Conservation (phyloP, 2,329 filamentous ascomycete species). For the Microdochium paspali region DNA sequence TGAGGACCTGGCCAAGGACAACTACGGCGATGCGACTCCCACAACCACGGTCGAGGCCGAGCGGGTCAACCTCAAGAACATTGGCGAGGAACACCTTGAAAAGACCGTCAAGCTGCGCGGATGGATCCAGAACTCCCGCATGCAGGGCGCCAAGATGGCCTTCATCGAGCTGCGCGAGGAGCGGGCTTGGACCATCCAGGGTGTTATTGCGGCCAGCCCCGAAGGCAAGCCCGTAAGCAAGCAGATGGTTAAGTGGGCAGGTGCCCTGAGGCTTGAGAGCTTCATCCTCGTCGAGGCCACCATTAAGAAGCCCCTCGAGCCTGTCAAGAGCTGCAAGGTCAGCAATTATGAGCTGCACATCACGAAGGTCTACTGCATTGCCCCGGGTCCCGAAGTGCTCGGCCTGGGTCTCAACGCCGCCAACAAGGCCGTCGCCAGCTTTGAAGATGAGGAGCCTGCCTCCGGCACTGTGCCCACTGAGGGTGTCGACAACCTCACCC, state of each 20-base stretch:
- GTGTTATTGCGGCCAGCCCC: slow-evolving; percentile 58
- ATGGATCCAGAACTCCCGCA: slow-evolving; percentile 78
- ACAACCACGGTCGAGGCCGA: slow-evolving; percentile 48
- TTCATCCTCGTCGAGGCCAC: slow-evolving; percentile 73
- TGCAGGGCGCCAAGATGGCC: slow-evolving; percentile 83
- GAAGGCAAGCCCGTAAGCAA: slow-evolving; percentile 58
- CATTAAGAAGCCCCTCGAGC: slow-evolving; percentile 74
- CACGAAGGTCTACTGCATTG: slow-evolving; percentile 71
- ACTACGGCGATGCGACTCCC: slow-evolving; percentile 65
- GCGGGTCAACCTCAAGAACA: slow-evolving; percentile 48
- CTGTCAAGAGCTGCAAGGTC: slow-evolving; percentile 80
- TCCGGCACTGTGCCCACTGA: slow-evolving; percentile 17
- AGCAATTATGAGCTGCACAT: slow-evolving; percentile 80
- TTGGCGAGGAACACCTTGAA: slow-evolving; percentile 57
- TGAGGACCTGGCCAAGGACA: slow-evolving; percentile 61
- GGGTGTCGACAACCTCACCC: slow-evolving; percentile 28
- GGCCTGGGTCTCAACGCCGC: slow-evolving; percentile 48
- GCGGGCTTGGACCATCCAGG: slow-evolving; percentile 70
- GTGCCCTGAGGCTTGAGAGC: slow-evolving; percentile 66
- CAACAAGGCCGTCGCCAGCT: slow-evolving; percentile 45
- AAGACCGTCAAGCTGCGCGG: slow-evolving; percentile 68
- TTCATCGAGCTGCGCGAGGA: slow-evolving; percentile 81
- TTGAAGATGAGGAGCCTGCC: slow-evolving; percentile 45
- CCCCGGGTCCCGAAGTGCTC: slow-evolving; percentile 48
- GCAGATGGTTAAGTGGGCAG: slow-evolving; percentile 93